Evolutionary conservation across 352 stramenopile genomes (phyloP), one percentile per base, ranked within the genome.

Genomic region (Pythium inflatum): DNA sequence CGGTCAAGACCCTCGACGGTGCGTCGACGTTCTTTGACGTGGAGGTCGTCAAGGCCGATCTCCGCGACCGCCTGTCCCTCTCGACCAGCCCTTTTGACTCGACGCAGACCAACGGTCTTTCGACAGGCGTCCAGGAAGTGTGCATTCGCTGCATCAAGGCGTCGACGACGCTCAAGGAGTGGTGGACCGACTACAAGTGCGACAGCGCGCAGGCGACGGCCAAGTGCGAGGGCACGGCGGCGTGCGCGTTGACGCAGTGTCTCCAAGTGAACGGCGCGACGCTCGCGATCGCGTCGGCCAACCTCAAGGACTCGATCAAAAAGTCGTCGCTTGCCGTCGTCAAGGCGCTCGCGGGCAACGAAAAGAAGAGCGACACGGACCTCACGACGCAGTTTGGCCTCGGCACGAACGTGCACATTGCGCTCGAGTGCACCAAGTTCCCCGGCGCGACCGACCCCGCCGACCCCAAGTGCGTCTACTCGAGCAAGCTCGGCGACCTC

Each of bases 131-230:
- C 11, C 30, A 59, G 3, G 66, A 66, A 0, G 62, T 73, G 40
- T 91, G 83, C 71, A 80, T 72, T 20, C 68, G 81, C 11, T 91
- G 83, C 68, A 72, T 70, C 33, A 73, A 78, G 54, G 68, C 87
- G 60, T 61, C 68, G 11, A 87, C 78, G 0, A 70, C 67, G 27
- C 55, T 93, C 24, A 74, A 79, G 33, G 85, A 93, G 57, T 79
- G 62, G 43, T 91, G 81, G 82, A 79, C 74, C 33, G 72, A 89
- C 64, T 93, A 87, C 71, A 78, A 74, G 34, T 93, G 85, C 53
- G 71, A 33, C 68, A 54, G 14, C 67, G 79, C 48, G 78, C 80
- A 30, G 81, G 83, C 25, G 51, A 62, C 1, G 48, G 73, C 30
- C 50, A 55, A 20, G 87, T 81, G 18, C 68, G 76, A 3, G 71